Base-by-base conservation (phyloP, 805 yeast genomes). In the Teunomyces atbi region DNA sequence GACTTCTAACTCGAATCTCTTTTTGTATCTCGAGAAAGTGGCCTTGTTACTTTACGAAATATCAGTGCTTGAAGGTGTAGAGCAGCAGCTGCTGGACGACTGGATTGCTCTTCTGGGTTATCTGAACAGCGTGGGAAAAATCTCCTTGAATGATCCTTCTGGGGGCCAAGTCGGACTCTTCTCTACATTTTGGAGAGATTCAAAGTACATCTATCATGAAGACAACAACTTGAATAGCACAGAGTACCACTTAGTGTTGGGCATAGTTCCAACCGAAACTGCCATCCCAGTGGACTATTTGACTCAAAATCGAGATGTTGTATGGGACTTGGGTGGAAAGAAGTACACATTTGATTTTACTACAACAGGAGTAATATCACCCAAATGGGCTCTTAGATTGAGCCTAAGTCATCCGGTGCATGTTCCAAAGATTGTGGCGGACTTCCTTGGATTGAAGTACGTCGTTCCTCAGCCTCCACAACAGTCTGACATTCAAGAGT, bases 101-200 rank as follows among this genome's bases (percentile, higher is more conserved):
- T 62, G 66, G 64, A 50, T 53, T 7, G 32, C 56, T 8, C 29
- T 34, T 6, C 47, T 46, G 30, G 74, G 74, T 1, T 58, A 43
- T 27, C 28, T 51, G 3, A 60, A 51, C 45, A 41, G 55, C 2
- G 48, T 66, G 26, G 76, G 76, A 1, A 57, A 57, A 35, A 53
- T 66, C 4, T 36, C 28, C 18, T 7, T 64, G 15, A 68, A 71
- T 48, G 61, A 67, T 44, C 41, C 48, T 4, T 42, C 39, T 1
- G 32, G 34, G 5, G 52, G 54, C 4, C 50, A 57, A 39, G 50
- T 71, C 20, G 77, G 77, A 0, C 45, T 70, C 11, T 65, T 64
- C 38, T 49, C 68, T n/a, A 58, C 59, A 6, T 71, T 55, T 44
- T 72, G 76, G 76, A 54, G 57, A 40, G 73, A 68, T 45, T 57